Evolutionary conservation across 164 flowering plant species (phyloP), one percentile per base, ranked within the genome.

Genomic region (Annona cherimola): DNA sequence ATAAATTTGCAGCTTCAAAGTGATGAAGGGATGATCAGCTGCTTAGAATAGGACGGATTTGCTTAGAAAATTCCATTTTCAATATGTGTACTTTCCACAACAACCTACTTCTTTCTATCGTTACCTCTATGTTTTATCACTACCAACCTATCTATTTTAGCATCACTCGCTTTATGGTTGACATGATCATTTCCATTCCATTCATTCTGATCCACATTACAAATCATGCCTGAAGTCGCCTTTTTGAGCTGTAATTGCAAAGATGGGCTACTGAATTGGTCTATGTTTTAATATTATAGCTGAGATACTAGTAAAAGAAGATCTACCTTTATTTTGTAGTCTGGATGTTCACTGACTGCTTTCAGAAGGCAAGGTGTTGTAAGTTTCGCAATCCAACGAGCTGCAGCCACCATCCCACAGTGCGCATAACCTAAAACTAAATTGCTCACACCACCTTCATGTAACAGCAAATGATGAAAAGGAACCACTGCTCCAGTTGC

Each of bases 381-480:
- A 55, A 87, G 86, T 80, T 89, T 95, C 8, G 97, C 92, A 78
- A 92, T 95, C 99, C 99, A 95, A 76, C 98, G 92, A 73, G 99
- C 99, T 44, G 98, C 98, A 83, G 99, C 99, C 81, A 94, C 97
- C 98, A 94, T 92, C 60, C 99, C 99, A 77, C 95, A 92, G 64
- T 92, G 99, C 54, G 99, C 99, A 79, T 94, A 92, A 61, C 99
- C 99, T 78, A 94, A 81, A 72, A 94, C 84, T 76, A 92, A 75
- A 83, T 92, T 88, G 81, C 91, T 91, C 66, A 95, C 76, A 42
- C 99, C 99, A 81, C 99, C 99, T 81, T 95, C 93, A 82, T 91
- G 85, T 78, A 92, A 74, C 81, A 95, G 89, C 14, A 97, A 87
- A 84, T 95, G 98, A 79, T 95, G 99, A 81, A 95, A 95, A 64